These are phyloP conservation scores for Aspergillus vadensis DNA, from an alignment of 2,329 filamentous ascomycete genomes.

Conservation along the genomic window DNA sequence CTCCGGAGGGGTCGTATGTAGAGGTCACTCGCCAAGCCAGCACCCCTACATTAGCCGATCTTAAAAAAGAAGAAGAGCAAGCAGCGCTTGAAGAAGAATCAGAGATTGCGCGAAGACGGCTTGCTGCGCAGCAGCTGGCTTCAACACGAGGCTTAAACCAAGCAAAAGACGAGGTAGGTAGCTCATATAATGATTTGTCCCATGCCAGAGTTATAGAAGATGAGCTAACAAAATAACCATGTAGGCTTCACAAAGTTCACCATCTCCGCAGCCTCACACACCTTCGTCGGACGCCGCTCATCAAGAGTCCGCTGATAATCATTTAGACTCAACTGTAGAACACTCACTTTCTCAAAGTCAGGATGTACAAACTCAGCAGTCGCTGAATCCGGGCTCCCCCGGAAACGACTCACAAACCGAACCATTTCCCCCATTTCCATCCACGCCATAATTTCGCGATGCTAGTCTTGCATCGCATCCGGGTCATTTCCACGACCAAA, in stretches of 20 bases:
- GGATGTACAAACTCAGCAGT: constrained; percentile 4
- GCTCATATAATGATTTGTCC: background rate
- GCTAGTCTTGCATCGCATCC: constrained; percentile 5
- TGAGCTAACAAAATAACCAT: constrained; percentile 6
- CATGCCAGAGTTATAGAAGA: background rate
- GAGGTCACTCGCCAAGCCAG: constrained; percentile 35
- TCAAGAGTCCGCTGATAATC: constrained; percentile 11
- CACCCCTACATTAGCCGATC: constrained; percentile 54
- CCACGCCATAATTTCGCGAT: constrained; percentile 5
- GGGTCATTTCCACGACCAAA: constrained; percentile 3
- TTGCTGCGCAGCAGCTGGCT: constrained; percentile 59
- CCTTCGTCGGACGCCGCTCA: constrained; percentile 8
- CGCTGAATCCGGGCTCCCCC: constrained; percentile 17
- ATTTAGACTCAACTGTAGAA: constrained; percentile 18
- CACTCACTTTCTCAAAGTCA: background rate
- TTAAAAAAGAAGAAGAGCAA: constrained; percentile 60
- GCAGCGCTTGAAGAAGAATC: constrained; percentile 58
- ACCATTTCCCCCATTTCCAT: constrained; percentile 39
- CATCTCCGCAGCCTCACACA: constrained; percentile 14
- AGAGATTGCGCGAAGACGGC: constrained; percentile 55
- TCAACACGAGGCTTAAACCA: constrained; percentile 53
- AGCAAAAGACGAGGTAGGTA: constrained; percentile 33
- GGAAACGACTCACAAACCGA: constrained; percentile 29
- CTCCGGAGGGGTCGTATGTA: constrained; percentile 25
- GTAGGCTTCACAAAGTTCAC: background rate